Conservation (phyloP, 169 alveolate species). For the Plasmodium cynomolgi region DNA sequence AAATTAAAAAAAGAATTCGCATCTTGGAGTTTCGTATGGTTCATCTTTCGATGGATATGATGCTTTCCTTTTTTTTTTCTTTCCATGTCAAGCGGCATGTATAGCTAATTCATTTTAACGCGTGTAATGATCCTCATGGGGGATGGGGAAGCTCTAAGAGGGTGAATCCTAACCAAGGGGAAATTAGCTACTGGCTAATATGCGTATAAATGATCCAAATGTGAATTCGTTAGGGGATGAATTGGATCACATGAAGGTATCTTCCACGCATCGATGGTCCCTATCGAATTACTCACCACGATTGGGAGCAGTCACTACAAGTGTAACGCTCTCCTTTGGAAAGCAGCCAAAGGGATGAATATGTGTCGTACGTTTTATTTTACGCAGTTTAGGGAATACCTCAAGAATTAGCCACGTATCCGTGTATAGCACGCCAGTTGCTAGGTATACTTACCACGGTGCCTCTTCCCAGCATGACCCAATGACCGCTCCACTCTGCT, state of each 20-base stretch:
- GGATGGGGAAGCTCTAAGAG: neutral
- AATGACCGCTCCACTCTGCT: neutral
- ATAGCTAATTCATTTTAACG: neutral
- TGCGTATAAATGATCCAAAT: neutral
- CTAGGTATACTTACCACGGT: neutral
- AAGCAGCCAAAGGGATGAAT: neutral
- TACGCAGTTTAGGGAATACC: neutral
- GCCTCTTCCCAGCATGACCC: neutral
- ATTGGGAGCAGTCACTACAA: neutral
- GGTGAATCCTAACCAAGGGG: neutral
- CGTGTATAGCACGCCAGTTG: neutral
- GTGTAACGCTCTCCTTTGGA: neutral
- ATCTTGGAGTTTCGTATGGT: constrained; percentile 4
- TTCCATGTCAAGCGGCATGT: neutral
- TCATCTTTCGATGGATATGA: neutral
- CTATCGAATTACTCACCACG: neutral
- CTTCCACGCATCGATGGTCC: neutral
- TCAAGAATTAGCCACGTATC: neutral
- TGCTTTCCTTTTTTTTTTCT: neutral
- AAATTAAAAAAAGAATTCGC: constrained; percentile 12
- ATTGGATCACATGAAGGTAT: neutral
- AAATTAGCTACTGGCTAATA: no score
- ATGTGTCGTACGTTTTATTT: neutral
- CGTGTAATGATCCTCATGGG: neutral
- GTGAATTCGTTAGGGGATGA: neutral